Evolutionary conservation across 345 rosid genomes (phyloP), one percentile per base, ranked within the genome.

Genomic region (Populus pruinosa): DNA sequence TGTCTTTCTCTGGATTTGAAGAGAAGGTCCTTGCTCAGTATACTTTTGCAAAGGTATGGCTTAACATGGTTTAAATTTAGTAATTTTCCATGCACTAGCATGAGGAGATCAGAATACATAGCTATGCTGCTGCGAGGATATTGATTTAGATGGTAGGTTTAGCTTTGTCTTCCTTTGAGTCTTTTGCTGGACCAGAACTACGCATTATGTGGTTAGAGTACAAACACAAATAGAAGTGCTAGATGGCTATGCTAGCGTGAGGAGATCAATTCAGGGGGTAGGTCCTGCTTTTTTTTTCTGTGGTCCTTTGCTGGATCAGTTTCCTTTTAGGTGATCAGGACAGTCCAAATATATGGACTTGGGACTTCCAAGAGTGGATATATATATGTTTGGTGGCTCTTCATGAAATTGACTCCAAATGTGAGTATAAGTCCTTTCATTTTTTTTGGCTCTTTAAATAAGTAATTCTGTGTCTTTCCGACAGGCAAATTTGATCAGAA

Each of bases 401-500:
- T 50, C 53, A 38, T 47, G 49, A 7, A 72, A 36, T 13, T 36
- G 39, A 14, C 17, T 72, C 13, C 49, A 56, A 16, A 33, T 6
- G 59, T 18, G 36, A 43, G 36, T 31, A 14, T 35, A 70, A 39
- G 49, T 36, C 10, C 21, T 20, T 31, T 61, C 18, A 71, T 29
- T 18, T 63, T 63, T 74, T 70, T 71, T 50, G 16, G 27, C 36
- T 75, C 16, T 14, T 56, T 39, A 23, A 7, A 16, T 77, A 67
- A 68, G 56, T 8, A 64, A 70, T 63, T 71, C 62, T 75, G 16
- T 74, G 33, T 67, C 74, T 41, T 80, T 29, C 56, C 49, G 61
- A 41, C 87, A 94, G 98, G 98, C 99, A 78, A 95, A 87, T 85
- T 83, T 92, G 85, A 92, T 95, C 78, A 91, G 98, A 85, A 84